phyloP scores from a whole-genome alignment of 2,329 filamentous ascomycete genomes.

The Sarocladiaceae sp. region DNA sequence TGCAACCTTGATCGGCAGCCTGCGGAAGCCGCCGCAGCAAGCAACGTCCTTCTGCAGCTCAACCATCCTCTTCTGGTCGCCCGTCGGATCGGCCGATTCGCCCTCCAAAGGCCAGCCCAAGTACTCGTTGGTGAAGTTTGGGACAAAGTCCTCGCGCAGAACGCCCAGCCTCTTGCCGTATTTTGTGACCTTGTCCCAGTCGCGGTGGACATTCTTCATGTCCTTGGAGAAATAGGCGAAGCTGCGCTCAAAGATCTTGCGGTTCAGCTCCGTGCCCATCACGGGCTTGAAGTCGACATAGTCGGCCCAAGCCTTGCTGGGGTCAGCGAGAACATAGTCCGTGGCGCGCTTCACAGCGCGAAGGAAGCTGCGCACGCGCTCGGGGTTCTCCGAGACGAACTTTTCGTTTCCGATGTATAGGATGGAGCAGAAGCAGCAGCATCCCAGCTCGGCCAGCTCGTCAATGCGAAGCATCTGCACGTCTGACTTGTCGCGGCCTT shows the following conservation, averaged over 20 bases:
- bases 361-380: constrained; percentile 62
- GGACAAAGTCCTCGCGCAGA: constrained; percentile 53
- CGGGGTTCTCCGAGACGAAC: constrained; percentile 61
- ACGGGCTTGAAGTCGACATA: constrained; percentile 67
- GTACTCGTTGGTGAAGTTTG: constrained; percentile 72
- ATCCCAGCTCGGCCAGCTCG: constrained; percentile 70
- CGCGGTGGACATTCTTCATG: constrained; percentile 65
- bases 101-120: constrained; percentile 58
- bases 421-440: constrained; percentile 80
- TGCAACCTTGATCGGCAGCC: constrained; percentile 27
- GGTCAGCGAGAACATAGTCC: constrained; percentile 61
- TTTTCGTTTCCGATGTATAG: constrained; percentile 72
- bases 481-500: constrained; percentile 57
- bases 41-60: constrained; percentile 62
- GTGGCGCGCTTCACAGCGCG: constrained; percentile 68
- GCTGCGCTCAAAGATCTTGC: constrained; percentile 74
- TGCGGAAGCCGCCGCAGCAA: constrained; percentile 56
- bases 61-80: constrained; percentile 70
- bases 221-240: constrained; percentile 72
- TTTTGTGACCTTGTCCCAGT: constrained; percentile 71
- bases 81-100: constrained; percentile 60
- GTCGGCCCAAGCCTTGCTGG: constrained; percentile 57
- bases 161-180: constrained; percentile 71
- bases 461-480: constrained; percentile 79
- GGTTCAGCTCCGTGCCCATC: constrained; percentile 62